These are phyloP conservation scores for Mycena polygramma DNA, from an alignment of 768 basidiomycete genomes.

Conservation along the genomic window DNA sequence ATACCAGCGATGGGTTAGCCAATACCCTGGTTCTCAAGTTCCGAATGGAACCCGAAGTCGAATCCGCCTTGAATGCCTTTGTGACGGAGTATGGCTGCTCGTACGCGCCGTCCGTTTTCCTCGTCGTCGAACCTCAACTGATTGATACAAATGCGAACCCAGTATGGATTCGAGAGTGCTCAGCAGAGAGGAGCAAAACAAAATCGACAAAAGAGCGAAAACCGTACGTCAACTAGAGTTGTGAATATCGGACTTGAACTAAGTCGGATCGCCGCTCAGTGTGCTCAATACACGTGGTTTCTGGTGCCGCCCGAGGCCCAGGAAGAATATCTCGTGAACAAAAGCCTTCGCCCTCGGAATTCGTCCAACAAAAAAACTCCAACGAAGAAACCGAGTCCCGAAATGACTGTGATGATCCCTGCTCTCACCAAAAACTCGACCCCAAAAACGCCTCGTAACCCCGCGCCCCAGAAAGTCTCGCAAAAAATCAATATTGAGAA, in stretches of 20 bases:
- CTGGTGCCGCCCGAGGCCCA: slow-evolving; percentile 33
- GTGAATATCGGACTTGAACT: background rate
- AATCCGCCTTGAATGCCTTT: slow-evolving; percentile 1
- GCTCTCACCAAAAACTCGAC: background rate
- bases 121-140: background rate
- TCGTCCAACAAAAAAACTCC: background rate
- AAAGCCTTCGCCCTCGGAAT: background rate
- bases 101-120: background rate
- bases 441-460: background rate
- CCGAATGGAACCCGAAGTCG: background rate
- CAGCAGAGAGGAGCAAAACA: slow-evolving; percentile 11
- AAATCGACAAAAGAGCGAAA: slow-evolving; percentile 18
- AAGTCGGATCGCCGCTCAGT: no score
- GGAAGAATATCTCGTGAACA: slow-evolving; percentile 23
- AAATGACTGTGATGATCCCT: background rate
- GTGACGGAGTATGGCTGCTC: slow-evolving; percentile 19
- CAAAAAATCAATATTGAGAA: no score
- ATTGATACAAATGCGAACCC: background rate
- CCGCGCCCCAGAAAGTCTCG: no score
- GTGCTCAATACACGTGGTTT: slow-evolving; percentile 26
- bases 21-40: slow-evolving; percentile 22
- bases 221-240: background rate
- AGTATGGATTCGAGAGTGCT: slow-evolving; percentile 22
- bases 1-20: slow-evolving; percentile 11
- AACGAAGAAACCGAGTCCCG: slow-evolving; percentile 9